Percentiles rank a stretch among this genome's conserved stretches.
Conservation (phyloP, 345 rosid species). For the Rhizophora apiculata region DNA sequence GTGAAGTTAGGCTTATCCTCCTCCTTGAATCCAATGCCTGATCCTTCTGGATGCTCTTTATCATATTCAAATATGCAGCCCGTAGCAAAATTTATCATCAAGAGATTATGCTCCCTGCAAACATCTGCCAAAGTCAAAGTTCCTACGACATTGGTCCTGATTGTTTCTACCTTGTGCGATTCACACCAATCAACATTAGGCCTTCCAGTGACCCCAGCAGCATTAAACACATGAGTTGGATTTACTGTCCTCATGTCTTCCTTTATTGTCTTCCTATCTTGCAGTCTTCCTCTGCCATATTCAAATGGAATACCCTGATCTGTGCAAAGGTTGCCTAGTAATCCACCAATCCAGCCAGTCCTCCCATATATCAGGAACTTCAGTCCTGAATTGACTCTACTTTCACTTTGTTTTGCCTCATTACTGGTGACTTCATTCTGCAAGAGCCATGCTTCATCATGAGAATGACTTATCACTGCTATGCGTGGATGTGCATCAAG, state of each 20-base stretch:
- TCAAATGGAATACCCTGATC: slow-evolving; percentile 37
- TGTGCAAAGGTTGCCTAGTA: slow-evolving; percentile 45
- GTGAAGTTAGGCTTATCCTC: slow-evolving; percentile 50
- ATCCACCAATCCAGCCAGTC: slow-evolving; percentile 66
- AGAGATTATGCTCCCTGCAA: slow-evolving; percentile 38
- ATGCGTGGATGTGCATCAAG: slow-evolving; percentile 49
- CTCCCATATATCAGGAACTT: slow-evolving; percentile 54
- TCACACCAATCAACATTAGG: slow-evolving; percentile 67
- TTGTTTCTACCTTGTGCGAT: slow-evolving; percentile 49
- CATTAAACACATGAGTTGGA: slow-evolving; percentile 57
- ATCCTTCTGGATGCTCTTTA: slow-evolving; percentile 44
- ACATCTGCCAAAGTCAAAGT: slow-evolving; percentile 53
- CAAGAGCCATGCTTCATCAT: slow-evolving; percentile 21
- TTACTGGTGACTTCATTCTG: neutral
- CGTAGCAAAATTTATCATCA: slow-evolving; percentile 57
- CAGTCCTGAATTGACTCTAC: slow-evolving; percentile 19
- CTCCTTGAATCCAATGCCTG: slow-evolving; percentile 55
- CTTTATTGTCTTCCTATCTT: slow-evolving; percentile 42
- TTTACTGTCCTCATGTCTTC: slow-evolving; percentile 38
- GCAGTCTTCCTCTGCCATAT: slow-evolving; percentile 54
- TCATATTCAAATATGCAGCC: slow-evolving; percentile 61
- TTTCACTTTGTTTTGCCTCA: neutral
- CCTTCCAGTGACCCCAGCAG: slow-evolving; percentile 61
- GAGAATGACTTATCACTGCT: slow-evolving; percentile 5
- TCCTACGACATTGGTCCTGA: slow-evolving; percentile 47